These are phyloP conservation scores for Huiozyma naganishii DNA, from an alignment of 805 yeast genomes.

Conservation along the genomic window DNA sequence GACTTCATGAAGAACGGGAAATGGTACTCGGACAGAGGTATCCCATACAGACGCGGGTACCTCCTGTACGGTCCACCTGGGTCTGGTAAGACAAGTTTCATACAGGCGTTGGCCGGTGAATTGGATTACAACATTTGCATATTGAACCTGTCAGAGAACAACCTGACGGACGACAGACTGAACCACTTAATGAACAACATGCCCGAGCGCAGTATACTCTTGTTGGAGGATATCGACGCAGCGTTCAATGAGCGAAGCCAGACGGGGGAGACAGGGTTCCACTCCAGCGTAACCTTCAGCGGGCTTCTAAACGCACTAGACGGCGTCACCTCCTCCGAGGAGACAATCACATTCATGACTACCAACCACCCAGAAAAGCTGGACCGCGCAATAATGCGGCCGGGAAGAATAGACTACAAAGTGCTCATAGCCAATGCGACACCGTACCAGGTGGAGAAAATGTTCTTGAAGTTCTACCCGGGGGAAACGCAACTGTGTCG, in stretches of 20 bases:
- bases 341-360: slow-evolving; percentile 93
- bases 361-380: slow-evolving; percentile 92
- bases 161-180: slow-evolving; percentile 86
- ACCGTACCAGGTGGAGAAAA: slow-evolving; percentile 59
- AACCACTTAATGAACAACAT: slow-evolving; percentile 94
- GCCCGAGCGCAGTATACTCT: slow-evolving; percentile 75
- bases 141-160: slow-evolving; percentile 78
- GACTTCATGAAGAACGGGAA: slow-evolving; percentile 72
- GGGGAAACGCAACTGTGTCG: slow-evolving; percentile 43
- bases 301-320: slow-evolving; percentile 90
- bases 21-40: slow-evolving; percentile 96
- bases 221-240: slow-evolving; percentile 91
- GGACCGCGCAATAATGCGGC: slow-evolving; percentile 88
- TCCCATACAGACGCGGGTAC: slow-evolving; percentile 93
- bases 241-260: slow-evolving; percentile 82
- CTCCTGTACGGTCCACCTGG: slow-evolving; percentile 96
- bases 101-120: slow-evolving; percentile 94
- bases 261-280: slow-evolving; percentile 62
- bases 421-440: slow-evolving; percentile 81
- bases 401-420: slow-evolving; percentile 88
- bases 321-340: slow-evolving; percentile 97
- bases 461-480: slow-evolving; percentile 85
- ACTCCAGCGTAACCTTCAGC: slow-evolving; percentile 88
- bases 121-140: slow-evolving; percentile 92
- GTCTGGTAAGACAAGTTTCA: slow-evolving; percentile 89